These are phyloP conservation scores for Cystobasidium tubakii DNA, from an alignment of 768 basidiomycete genomes.

Conservation along the genomic window DNA sequence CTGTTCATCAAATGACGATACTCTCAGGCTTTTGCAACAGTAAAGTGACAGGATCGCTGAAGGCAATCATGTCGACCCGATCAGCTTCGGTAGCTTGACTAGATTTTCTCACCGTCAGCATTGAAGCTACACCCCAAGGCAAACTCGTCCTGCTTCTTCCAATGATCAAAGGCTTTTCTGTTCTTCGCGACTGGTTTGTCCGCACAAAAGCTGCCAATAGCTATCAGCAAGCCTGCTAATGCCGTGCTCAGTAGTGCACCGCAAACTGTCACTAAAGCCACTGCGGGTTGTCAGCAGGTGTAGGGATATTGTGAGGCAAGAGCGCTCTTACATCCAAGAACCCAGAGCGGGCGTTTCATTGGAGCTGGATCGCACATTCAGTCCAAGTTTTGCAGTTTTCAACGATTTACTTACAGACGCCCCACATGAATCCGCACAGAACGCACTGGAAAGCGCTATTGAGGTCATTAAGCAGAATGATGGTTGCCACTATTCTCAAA, in stretches of 20 bases:
- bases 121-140: no score
- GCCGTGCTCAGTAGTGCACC: neutral
- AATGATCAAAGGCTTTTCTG: neutral
- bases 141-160: neutral
- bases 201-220: neutral
- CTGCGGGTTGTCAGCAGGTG: no score
- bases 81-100: no score
- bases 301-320: no score
- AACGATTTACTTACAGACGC: neutral
- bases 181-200: neutral
- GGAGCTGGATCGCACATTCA: neutral
- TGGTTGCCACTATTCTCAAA: neutral
- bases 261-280: neutral
- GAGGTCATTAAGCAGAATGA: neutral
- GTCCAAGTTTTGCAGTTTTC: no score
- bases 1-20: no score
- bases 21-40: no score
- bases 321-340: neutral
- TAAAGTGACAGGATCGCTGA: no score
- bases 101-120: no score
- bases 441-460: neutral
- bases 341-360: slow-evolving; percentile 1
- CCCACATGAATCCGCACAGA: slow-evolving; percentile 2
- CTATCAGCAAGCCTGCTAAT: neutral
- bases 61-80: no score